A percentile compares a stretch with the other conserved stretches of the same genome.
Conservation (phyloP, 176 grass and related monocot genomes). For the Pharus latifolius region DNA sequence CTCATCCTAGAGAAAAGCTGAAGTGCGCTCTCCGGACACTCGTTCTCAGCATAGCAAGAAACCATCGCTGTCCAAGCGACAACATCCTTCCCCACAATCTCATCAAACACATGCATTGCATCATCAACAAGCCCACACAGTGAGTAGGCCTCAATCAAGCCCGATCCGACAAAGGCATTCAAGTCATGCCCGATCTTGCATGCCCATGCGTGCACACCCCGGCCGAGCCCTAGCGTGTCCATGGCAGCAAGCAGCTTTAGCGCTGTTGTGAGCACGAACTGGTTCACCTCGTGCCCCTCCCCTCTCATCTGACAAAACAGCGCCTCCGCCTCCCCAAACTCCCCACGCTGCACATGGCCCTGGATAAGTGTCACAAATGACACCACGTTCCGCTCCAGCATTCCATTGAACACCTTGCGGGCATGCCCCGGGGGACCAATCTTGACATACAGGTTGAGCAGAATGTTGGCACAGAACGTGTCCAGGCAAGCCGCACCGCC, state of each 20-base stretch:
- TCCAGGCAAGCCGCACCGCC: conserved; percentile 17
- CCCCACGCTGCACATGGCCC: not conserved
- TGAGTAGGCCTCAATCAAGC: conserved; percentile 26
- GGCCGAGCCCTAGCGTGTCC: not conserved
- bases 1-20: conserved; percentile 28
- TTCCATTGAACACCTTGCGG: conserved; percentile 25
- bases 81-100: conserved; percentile 13
- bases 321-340: not conserved
- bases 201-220: conserved; percentile 2
- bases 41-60: conserved; percentile 37
- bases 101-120: conserved; percentile 9
- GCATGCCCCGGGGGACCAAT: not conserved
- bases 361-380: conserved; percentile 30
- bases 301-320: conserved; percentile 6
- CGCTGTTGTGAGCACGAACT: conserved; percentile 24
- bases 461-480: conserved; percentile 27
- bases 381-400: conserved; percentile 25
- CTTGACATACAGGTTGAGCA: conserved; percentile 34
- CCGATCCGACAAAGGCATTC: conserved; percentile 24
- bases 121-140: conserved; percentile 5
- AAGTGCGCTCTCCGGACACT: not conserved
- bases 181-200: conserved; percentile 23
- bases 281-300: conserved; percentile 40
- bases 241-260: conserved; percentile 26
- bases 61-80: conserved; percentile 29